Evolutionary conservation across 306 rosid species (phyloP).

Genomic region (Malus fusca): DNA sequence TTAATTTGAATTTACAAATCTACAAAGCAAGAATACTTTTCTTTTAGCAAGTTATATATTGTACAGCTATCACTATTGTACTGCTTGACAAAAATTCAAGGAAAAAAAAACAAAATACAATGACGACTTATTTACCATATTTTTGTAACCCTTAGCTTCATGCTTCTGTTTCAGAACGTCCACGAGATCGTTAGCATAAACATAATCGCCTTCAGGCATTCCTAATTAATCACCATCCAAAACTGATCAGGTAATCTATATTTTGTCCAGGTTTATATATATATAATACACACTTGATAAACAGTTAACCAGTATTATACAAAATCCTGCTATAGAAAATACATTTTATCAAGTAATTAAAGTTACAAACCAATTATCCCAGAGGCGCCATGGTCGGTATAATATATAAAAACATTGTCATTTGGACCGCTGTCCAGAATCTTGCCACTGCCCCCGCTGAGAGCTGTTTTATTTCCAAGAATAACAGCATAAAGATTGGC

Average conservation of each 20-base stretch:
- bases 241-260: too few species aligned
- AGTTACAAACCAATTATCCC: constrained; percentile 80
- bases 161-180: constrained; percentile 70
- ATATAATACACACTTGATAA: too few species aligned
- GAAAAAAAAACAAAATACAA: too few species aligned
- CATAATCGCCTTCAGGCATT: constrained; percentile 49
- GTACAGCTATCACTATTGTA: too few species aligned
- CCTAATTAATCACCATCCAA: constrained; percentile 23
- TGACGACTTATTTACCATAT: constrained; percentile 31
- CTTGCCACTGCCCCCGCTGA: constrained; percentile 85
- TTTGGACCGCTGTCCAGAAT: constrained; percentile 89
- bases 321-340: neutral
- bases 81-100: too few species aligned
- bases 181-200: constrained; percentile 56
- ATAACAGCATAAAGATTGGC: constrained; percentile 64
- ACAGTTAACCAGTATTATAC: too few species aligned
- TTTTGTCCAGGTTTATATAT: too few species aligned
- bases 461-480: constrained; percentile 77
- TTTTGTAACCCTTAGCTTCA: constrained; percentile 66
- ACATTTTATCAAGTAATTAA: neutral
- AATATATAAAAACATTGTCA: constrained; percentile 80
- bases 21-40: constrained; percentile 4
- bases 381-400: constrained; percentile 88
- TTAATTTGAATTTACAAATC: too few species aligned
- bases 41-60: too few species aligned